These are phyloP conservation scores for Tolypocladium cylindrosporum DNA, from an alignment of 2,329 filamentous ascomycete genomes.

Conservation along the genomic window DNA sequence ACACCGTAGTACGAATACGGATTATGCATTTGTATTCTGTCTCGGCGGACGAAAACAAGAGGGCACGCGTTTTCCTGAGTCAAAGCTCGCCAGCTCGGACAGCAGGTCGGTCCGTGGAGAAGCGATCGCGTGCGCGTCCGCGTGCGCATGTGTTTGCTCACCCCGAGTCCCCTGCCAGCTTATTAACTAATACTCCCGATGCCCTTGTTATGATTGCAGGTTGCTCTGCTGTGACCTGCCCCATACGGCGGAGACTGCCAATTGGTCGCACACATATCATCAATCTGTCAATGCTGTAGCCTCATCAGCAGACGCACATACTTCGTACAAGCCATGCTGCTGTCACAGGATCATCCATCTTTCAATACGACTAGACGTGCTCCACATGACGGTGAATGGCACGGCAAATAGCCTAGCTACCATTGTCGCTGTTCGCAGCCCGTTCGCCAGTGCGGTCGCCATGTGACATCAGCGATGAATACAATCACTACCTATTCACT, in stretches of 20 bases:
- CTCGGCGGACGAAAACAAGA: background rate
- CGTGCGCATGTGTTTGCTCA: background rate
- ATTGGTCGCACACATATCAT: too few species aligned
- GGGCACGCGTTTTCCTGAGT: background rate
- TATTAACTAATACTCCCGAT: too few species aligned
- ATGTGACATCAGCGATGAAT: background rate
- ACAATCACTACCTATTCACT: too few species aligned
- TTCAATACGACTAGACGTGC: background rate
- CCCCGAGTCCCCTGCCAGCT: background rate
- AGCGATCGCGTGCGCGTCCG: background rate
- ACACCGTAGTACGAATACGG: too few species aligned
- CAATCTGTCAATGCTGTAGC: too few species aligned
- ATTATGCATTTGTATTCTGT: background rate
- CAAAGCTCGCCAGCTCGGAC: background rate
- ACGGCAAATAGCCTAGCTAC: too few species aligned
- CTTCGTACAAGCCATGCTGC: background rate
- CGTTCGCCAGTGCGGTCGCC: background rate
- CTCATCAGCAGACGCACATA: too few species aligned
- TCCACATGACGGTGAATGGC: background rate
- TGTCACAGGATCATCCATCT: background rate
- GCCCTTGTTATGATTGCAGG: too few species aligned
- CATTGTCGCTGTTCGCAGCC: background rate
- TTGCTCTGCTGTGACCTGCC: too few species aligned
- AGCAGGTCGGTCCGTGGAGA: background rate
- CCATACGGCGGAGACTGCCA: too few species aligned